Evolutionary conservation across 2,329 filamentous ascomycete species (phyloP).

Genomic region (Ceratocystis eucalypticola): DNA sequence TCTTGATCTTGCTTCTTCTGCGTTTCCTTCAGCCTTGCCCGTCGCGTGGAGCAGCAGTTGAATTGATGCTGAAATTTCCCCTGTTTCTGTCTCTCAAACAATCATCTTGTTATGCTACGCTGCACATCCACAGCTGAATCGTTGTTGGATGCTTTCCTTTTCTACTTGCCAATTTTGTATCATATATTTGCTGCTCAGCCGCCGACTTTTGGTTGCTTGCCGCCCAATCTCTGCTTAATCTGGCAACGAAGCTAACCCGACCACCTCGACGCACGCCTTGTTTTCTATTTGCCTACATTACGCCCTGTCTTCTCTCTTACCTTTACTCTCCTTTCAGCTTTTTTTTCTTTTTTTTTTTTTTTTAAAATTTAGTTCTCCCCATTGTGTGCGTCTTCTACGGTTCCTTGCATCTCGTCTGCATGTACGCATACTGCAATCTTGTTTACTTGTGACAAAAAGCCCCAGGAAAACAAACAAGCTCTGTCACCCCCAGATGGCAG

Average conservation of each 20-base stretch:
- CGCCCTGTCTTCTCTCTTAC: neutral
- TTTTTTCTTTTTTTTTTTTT: neutral
- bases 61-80: neutral
- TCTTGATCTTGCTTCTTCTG: neutral
- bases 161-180: neutral
- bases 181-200: neutral
- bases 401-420: neutral
- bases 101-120: neutral
- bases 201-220: neutral
- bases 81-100: neutral
- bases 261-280: neutral
- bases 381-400: neutral
- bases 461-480: constrained; percentile 6
- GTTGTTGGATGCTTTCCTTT: too few relatives aligned
- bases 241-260: neutral
- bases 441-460: constrained; percentile 3
- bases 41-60: neutral
- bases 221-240: neutral
- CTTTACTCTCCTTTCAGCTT: neutral
- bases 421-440: neutral
- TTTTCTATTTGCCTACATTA: neutral
- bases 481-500: constrained; percentile 3
- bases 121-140: neutral
- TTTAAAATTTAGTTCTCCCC: too few relatives aligned
- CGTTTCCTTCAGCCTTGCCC: neutral